Percentiles rank a stretch among this genome's conserved stretches.
phyloP scores from a whole-genome alignment of 139 green algal species.

The Closterium sp. region DNA sequence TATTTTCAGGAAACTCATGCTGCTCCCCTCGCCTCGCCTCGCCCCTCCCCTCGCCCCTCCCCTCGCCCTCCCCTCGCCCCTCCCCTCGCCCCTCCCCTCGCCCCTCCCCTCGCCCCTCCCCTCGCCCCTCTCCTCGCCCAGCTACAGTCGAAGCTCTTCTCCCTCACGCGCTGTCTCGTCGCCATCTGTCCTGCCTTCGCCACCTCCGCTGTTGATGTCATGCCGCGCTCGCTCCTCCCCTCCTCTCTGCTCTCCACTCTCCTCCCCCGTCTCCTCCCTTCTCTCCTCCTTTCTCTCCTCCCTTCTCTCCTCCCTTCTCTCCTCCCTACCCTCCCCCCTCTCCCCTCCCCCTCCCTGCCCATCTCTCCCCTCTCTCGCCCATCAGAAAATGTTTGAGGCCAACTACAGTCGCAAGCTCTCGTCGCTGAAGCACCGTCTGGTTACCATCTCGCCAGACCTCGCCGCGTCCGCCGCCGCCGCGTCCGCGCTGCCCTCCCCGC shows the following conservation, averaged over 20 bases:
- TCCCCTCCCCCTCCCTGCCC: too few relatives aligned
- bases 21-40: neutral
- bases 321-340: too few relatives aligned
- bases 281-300: too few relatives aligned
- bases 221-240: too few relatives aligned
- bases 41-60: neutral
- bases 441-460: slow-evolving; percentile 11
- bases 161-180: neutral
- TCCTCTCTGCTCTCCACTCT: too few relatives aligned
- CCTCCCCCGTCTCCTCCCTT: too few relatives aligned
- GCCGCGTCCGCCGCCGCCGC: neutral
- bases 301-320: neutral
- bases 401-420: slow-evolving; percentile 68
- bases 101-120: neutral
- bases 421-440: slow-evolving; percentile 57
- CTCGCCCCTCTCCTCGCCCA: neutral
- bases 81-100: neutral
- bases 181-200: neutral
- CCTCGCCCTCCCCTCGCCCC: neutral
- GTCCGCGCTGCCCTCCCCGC: neutral
- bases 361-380: neutral
- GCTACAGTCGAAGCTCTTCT: too few relatives aligned
- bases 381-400: slow-evolving; percentile 50
- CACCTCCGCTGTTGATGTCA: neutral
- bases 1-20: too few relatives aligned